Conservation (phyloP, 441 rosid genomes). For the Geranium incanum region DNA sequence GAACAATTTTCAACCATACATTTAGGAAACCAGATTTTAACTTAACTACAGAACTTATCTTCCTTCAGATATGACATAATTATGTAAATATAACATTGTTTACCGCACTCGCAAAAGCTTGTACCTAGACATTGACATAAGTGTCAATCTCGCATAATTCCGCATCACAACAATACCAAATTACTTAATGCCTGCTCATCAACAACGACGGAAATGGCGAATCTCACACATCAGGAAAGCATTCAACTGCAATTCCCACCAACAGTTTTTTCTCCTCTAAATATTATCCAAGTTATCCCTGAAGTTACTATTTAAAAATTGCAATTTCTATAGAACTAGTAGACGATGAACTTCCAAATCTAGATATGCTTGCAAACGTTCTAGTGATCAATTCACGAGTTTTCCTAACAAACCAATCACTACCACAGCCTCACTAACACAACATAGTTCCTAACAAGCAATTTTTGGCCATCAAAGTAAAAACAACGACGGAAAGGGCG, state of each 20-base stretch:
- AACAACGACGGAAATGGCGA: not conserved
- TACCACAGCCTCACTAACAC: not conserved
- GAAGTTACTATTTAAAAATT: no score
- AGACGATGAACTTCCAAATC: not conserved
- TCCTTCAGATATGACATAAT: constrained; percentile 1
- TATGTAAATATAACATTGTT: not conserved
- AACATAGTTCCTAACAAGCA: not conserved
- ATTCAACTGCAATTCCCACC: not conserved
- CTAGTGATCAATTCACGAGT: not conserved
- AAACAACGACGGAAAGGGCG: no score
- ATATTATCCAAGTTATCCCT: not conserved
- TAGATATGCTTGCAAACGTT: not conserved
- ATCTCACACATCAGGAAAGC: not conserved
- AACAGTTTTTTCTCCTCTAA: not conserved
- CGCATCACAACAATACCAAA: not conserved
- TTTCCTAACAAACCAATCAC: not conserved
- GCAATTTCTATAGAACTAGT: no score
- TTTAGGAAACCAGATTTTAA: not conserved
- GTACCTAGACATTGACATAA: not conserved
- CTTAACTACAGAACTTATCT: not conserved
- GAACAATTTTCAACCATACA: not conserved
- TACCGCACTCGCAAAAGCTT: not conserved
- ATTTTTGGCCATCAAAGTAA: no score
- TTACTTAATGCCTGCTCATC: not conserved
- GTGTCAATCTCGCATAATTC: not conserved